Base-by-base conservation (phyloP, 441 rosid genomes). In the Erysimum pusillum region DNA sequence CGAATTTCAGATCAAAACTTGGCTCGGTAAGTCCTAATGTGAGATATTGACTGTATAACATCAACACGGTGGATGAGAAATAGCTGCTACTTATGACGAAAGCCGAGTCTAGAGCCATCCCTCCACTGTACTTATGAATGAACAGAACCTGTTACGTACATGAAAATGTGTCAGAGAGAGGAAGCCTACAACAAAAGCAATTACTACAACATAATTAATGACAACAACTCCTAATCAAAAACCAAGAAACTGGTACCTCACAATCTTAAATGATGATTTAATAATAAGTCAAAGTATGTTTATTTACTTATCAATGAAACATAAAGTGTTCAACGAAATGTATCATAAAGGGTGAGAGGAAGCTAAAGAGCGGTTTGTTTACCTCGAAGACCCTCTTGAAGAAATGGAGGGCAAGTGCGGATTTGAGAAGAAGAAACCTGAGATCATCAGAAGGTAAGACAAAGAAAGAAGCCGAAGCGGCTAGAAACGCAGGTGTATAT, bases 301-400 rank as follows among this genome's bases (percentile, higher is more conserved):
- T 41, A 25, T 13, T 2, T 13, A 63, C 13, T 63, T 14, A 63
- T 28, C 88, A 68, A 89, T 52, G 60, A 88, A 88, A 82, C 28
- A 84, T 8, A 32, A 85, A 79, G 80, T 87, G 82, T 39, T 63
- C 54, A 7, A 18, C 8, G 2, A 49, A 49, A 49, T 53, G 65
- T 38, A n/a, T 45, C 7, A 18, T 18, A 12, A 39, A 31, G 7
- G 48, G 12, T 7, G 11, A 9, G 8, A 60, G 36, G 14, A 28
- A 63, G 17, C 13, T 7, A 12, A 22, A 22, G 25, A 18, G 2
- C n/a, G 39, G 15, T 36, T 28, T 45, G 17, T 17, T 38, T 82
- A 90, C 97, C 97, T 92, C 99, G 17, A 88, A 49, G 39, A 87
- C 45, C 67, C 99, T 82, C 64, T 94, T 91, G 84, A 92, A 76